Conservation (phyloP, 1,284 basidiomycete genomes). For the Leccinum subrobustum region DNA sequence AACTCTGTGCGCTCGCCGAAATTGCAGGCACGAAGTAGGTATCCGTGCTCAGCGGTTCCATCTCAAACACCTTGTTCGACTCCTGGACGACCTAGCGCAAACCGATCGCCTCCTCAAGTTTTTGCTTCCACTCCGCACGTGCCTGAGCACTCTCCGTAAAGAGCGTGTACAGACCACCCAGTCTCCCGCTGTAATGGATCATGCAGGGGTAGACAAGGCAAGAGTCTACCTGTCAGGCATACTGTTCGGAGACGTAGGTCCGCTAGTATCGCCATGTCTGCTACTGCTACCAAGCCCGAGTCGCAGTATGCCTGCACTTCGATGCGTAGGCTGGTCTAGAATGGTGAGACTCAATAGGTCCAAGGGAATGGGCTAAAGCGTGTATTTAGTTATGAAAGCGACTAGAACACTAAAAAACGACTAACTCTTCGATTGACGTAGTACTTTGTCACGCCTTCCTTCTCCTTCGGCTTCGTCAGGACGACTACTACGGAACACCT, state of each 20-base stretch:
- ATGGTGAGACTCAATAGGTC: slow-evolving; percentile 83
- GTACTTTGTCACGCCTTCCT: slow-evolving; percentile 71
- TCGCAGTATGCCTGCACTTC: slow-evolving; percentile 60
- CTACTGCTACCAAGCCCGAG: slow-evolving; percentile 41
- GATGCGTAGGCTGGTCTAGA: slow-evolving; percentile 68
- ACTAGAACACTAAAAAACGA: slow-evolving; percentile 6
- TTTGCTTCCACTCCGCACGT: slow-evolving; percentile 85
- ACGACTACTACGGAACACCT: slow-evolving; percentile 63
- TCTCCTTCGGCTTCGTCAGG: slow-evolving; percentile 80
- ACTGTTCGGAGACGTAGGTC: slow-evolving; percentile 37
- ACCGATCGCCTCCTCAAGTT: slow-evolving; percentile 85
- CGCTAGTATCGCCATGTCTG: slow-evolving; percentile 32
- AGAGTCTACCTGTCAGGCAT: slow-evolving; percentile 48
- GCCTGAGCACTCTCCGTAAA: slow-evolving; percentile 81
- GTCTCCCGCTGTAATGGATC: slow-evolving; percentile 80
- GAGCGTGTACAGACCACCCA: slow-evolving; percentile 80
- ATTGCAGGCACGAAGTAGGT: slow-evolving; percentile 77
- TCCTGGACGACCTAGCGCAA: slow-evolving; percentile 87
- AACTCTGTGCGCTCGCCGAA: slow-evolving; percentile 66
- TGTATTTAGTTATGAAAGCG: neutral
- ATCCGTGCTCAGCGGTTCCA: slow-evolving; percentile 82
- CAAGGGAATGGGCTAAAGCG: slow-evolving; percentile 78
- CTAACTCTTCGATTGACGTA: slow-evolving; percentile 77
- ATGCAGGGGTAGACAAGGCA: slow-evolving; percentile 80
- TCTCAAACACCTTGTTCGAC: slow-evolving; percentile 89